Percentiles rank a stretch among this genome's conserved stretches.
These are phyloP conservation scores for Bipolaris oryzae DNA, from an alignment of 2,329 filamentous ascomycete genomes.

Conservation along the genomic window DNA sequence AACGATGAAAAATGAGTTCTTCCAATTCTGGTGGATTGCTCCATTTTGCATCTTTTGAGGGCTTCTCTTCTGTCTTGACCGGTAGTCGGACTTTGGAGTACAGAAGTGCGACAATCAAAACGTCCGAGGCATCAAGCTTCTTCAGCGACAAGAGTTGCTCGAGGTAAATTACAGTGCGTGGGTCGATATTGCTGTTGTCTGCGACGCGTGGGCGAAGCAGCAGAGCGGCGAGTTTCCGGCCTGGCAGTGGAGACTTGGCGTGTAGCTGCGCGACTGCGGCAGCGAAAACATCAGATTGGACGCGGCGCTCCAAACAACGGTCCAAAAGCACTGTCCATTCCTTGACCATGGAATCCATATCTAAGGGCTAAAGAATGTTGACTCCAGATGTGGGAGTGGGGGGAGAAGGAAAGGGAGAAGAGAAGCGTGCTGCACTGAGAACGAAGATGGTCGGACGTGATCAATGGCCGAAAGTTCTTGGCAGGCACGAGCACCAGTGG, in stretches of 20 bases:
- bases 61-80: conserved; percentile 25
- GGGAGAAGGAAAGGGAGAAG: conserved; percentile 4
- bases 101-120: conserved; percentile 40
- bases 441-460: conserved; percentile 19
- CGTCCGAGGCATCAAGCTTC: conserved; percentile 44
- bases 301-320: conserved; percentile 42
- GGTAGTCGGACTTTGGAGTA: conserved; percentile 44
- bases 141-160: conserved; percentile 43
- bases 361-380: conserved; percentile 4
- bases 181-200: conserved; percentile 40
- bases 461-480: conserved; percentile 13
- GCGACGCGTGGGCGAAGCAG: conserved; percentile 41
- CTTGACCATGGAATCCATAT: conserved; percentile 42
- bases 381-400: background rate
- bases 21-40: conserved; percentile 47
- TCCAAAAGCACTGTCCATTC: conserved; percentile 45
- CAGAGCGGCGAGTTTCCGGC: conserved; percentile 43
- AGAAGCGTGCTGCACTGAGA: conserved; percentile 5
- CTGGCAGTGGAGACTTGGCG: conserved; percentile 42
- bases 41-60: conserved; percentile 34
- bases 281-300: conserved; percentile 43
- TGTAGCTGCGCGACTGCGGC: conserved; percentile 41
- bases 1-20: conserved; percentile 46
- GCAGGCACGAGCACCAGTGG: conserved; percentile 5
- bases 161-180: conserved; percentile 42